Base-by-base conservation (phyloP, 225 moss, liverwort and hornwort species). In the Climacium dendroides region DNA sequence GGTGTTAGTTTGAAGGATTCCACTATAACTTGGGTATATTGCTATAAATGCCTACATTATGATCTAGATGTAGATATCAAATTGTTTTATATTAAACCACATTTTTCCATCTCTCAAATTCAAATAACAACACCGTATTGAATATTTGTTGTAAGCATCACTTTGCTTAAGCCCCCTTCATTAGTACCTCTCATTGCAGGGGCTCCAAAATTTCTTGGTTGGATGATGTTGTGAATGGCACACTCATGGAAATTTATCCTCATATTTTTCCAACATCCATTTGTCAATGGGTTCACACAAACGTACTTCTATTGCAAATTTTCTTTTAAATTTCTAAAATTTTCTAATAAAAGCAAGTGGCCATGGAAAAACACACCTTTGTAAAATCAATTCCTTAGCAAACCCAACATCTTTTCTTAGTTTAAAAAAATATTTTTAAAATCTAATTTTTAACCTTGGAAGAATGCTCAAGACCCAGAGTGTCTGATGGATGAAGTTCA, bases 141-240 rank as follows among this genome's bases (percentile, higher is more conserved):
- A 52, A 34, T 14, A 52, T 52, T 4, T 23, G 2, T 52, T 52
- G 5, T 22, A 32, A 20, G 5, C 0, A 0, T 5, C 1, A 0
- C 5, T 4, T 50, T 50, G 13, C 22, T 75, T 52, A 4, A 52
- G 34, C 11, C 5, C 11, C 45, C 10, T 47, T 47, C 3, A 6
- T 73, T 29, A 45, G 6, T 45, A 47, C 6, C 6, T 72, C 10
- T 72, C 2, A 29, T 29, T 17, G 6, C 0, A 1, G 1, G 30
- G 11, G 3, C 20, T 4, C 13, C 14, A 41, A 23, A 70, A 7
- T 13, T 39, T 13, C 2, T 25, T 0, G 0, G 0, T 14, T 41
- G 7, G 25, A 24, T 6, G 41, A 70, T 41, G 24, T 70, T 14
- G 14, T 37, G 0, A 23, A 20, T 22, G 2, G 67, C 13, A 37